These are phyloP conservation scores for Penicillium silybi DNA, from an alignment of 495 filamentous ascomycete species.

Conservation along the genomic window DNA sequence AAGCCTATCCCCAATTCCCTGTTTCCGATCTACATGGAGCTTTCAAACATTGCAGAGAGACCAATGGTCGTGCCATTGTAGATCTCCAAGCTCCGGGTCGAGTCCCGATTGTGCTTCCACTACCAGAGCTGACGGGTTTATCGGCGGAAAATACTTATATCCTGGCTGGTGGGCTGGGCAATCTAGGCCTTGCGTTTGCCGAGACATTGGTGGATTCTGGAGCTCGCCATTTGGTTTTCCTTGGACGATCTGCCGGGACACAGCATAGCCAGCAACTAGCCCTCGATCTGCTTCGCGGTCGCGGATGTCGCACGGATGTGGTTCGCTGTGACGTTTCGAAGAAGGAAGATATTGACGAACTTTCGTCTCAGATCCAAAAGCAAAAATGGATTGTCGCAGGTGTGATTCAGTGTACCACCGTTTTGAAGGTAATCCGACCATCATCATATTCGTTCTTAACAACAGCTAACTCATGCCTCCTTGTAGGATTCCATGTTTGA, in stretches of 20 bases:
- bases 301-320: conserved; percentile 22
- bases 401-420: conserved; percentile 30
- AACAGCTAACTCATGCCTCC: neutral
- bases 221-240: conserved; percentile 35
- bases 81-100: conserved; percentile 14
- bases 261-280: conserved; percentile 11
- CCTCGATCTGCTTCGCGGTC: conserved; percentile 17
- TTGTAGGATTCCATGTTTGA: conserved; percentile 38
- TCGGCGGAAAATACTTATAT: conserved; percentile 22
- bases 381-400: conserved; percentile 26
- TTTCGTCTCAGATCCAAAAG: conserved; percentile 9
- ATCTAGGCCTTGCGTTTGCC: conserved; percentile 30
- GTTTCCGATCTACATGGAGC: conserved; percentile 10
- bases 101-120: conserved; percentile 19
- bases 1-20: conserved; percentile 15
- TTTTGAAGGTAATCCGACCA: conserved; percentile 16
- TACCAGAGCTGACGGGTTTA: conserved; percentile 9
- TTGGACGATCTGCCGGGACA: conserved; percentile 26
- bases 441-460: neutral
- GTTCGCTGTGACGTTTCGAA: conserved; percentile 28
- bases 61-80: conserved; percentile 8
- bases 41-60: conserved; percentile 7
- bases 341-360: conserved; percentile 20
- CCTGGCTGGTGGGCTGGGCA: conserved; percentile 33
- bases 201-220: conserved; percentile 32